Evolutionary conservation across 2,329 filamentous ascomycete genomes (phyloP).

Genomic region (Arthrobotrys megalospora): DNA sequence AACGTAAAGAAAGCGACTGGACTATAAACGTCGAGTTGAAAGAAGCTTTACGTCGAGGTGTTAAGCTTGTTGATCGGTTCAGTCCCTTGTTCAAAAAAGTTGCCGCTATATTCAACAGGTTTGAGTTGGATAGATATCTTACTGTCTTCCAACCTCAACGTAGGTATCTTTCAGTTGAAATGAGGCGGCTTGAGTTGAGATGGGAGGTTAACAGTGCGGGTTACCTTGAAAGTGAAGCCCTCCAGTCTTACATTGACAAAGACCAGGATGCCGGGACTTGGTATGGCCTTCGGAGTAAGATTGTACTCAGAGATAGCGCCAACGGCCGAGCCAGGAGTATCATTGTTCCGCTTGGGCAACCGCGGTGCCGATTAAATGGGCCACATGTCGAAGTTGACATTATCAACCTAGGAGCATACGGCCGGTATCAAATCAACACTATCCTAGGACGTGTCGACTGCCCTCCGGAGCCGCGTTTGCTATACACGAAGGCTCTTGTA

Average conservation of each 20-base stretch:
- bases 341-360: constrained; percentile 71
- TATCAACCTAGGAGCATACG: constrained; percentile 68
- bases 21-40: constrained; percentile 65
- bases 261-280: constrained; percentile 75
- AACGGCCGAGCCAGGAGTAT: constrained; percentile 70
- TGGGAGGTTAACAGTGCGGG: constrained; percentile 71
- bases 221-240: constrained; percentile 70
- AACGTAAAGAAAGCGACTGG: constrained; percentile 67
- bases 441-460: constrained; percentile 74
- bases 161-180: constrained; percentile 69
- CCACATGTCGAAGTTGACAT: constrained; percentile 70
- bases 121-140: constrained; percentile 70
- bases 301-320: constrained; percentile 71
- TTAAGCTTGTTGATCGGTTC: constrained; percentile 71
- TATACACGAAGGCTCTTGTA: constrained; percentile 73
- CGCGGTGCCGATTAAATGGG: constrained; percentile 65
- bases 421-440: constrained; percentile 72
- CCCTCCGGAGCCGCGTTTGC: constrained; percentile 72
- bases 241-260: constrained; percentile 72
- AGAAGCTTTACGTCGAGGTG: constrained; percentile 64
- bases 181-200: constrained; percentile 72
- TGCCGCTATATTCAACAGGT: constrained; percentile 70
- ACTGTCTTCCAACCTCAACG: constrained; percentile 69
- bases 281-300: constrained; percentile 74
- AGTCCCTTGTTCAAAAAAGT: constrained; percentile 68